Conservation (phyloP, 805 yeast species). For the Schwanniomyces pseudopolymorphus region DNA sequence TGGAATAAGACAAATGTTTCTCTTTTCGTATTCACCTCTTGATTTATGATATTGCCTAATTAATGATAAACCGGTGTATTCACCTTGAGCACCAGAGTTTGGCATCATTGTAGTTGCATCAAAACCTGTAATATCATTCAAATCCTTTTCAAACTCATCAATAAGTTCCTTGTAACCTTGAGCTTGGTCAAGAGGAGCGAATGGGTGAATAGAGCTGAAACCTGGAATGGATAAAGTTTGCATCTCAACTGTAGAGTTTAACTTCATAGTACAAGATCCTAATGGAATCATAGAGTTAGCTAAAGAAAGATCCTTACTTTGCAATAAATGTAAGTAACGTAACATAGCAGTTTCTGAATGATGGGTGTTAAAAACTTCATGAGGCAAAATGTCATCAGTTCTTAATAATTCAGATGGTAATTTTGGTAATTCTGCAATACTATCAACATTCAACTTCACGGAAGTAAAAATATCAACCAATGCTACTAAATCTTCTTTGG, state of each 20-base stretch:
- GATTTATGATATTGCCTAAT: conserved; percentile 74
- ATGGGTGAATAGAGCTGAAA: conserved; percentile 85
- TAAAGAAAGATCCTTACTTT: conserved; percentile 82
- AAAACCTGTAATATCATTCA: conserved; percentile 91
- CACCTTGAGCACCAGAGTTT: conserved; percentile 98
- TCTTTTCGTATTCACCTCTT: conserved; percentile 60
- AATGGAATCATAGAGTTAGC: conserved; percentile 97
- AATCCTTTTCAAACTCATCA: conserved; percentile 73
- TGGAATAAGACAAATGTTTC: conserved; percentile 91
- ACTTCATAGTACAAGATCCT: conserved; percentile 98
- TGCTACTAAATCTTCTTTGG: conserved; percentile 55
- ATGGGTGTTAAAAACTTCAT: conserved; percentile 79
- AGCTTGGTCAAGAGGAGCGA: conserved; percentile 89
- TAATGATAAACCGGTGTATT: conserved; percentile 88
- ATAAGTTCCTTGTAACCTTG: conserved; percentile 78
- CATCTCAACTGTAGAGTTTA: conserved; percentile 95
- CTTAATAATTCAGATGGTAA: conserved; percentile 52
- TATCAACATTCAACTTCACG: conserved; percentile 10
- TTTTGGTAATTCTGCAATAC: conserved; percentile 39
- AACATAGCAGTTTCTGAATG: conserved; percentile 95
- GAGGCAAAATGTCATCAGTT: conserved; percentile 59
- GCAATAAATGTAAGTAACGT: conserved; percentile 83
- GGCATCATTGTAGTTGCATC: conserved; percentile 91
- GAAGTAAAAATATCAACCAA: conserved; percentile 64
- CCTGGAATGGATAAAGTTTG: conserved; percentile 93